Evolutionary conservation across 1,284 basidiomycete species (phyloP), one percentile per base, ranked within the genome.

Genomic region (Tilletia caries): DNA sequence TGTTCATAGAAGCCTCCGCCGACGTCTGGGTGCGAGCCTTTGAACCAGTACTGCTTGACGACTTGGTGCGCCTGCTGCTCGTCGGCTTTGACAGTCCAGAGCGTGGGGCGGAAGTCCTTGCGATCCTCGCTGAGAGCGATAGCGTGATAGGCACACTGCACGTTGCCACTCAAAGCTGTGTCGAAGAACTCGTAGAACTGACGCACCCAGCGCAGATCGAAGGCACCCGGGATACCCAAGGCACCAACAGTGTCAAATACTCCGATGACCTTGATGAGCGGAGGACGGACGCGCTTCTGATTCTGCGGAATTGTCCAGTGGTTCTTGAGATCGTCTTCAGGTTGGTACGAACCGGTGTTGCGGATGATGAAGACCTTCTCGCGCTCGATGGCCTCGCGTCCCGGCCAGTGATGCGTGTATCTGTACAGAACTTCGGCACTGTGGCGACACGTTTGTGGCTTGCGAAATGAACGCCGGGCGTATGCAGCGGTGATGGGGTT

Each of bases 11-110:
- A 74, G 23, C 79, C 79, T 4, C 81, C 81, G 4, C 81, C 81
- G 4, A 74, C 71, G 68, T 82, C 79, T 4, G 76, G 73, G 50
- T 83, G 81, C 0, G 71, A 72, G 29, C 81, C 81, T 20, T 76
- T 68, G 69, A 83, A 82, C 81, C 81, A 83, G 6, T 68, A 67
- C 67, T 83, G 81, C 67, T 79, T 75, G 32, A 83, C 64, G 10
- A 70, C 67, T 69, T 83, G 81, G 4, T 34, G 33, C 12, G 48
- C 13, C 6, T 32, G 18, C 58, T 62, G 32, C 58, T 62, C 32
- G 58, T 62, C 58, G 54, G 25, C 27, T 15, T 23, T 27, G 27
- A n/a, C 32, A 25, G 27, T 62, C 58, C 58, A 62, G 18, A 62
- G 58, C 8, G 58, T 62, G 32, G 58, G 58, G 1, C 32, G 20